Base-by-base conservation (phyloP, 805 yeast genomes). In the Starmerella stigmatis region DNA sequence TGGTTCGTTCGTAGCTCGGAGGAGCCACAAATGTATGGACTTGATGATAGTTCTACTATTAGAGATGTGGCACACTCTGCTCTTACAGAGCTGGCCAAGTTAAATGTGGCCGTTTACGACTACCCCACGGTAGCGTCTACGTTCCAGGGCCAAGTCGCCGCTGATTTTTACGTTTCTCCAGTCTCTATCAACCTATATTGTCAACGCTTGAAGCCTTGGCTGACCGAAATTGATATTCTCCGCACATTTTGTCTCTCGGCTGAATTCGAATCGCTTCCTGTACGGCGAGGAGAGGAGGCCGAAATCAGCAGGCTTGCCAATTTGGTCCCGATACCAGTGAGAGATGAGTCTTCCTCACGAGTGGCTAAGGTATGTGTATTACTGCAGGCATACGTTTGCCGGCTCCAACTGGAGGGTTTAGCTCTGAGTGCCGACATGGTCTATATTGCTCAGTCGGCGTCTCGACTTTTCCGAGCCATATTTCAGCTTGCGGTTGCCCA, bases 341-440 rank as follows among this genome's bases (percentile, higher is more conserved):
- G 75, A 55, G 96, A 85, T 51, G 63, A 72, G 4, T 64, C 78
- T 0, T 76, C 72, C 36, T 89, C 85, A 47, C 79, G 88, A 0
- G 60, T 75, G 15, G 81, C 94, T 0, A 92, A 92, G 60, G 74
- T 84, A 17, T 86, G 79, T 53, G 75, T 86, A 7, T 62, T 92
- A 29, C 64, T 92, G 11, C 98, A 92, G 58, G 75, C 95, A 0
- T 86, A 83, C 56, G 83, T 92, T n/a, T 82, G 96, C 1, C 64
- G 79, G 29, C 65, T 88, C 20, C 66, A 69, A 9, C 66, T 92
- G 15, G 92, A 82, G 0, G 97, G 97, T 0, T 84, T 85, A 65
- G 96, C 96, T 0, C 64, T 94, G 49, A 77, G 81, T 72, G 78
- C 95, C 0, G 99, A 92, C 66, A 86, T 88, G 95, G 71, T 85